Conservation (phyloP, 345 rosid genomes). For the Eucalyptus curtisii region DNA sequence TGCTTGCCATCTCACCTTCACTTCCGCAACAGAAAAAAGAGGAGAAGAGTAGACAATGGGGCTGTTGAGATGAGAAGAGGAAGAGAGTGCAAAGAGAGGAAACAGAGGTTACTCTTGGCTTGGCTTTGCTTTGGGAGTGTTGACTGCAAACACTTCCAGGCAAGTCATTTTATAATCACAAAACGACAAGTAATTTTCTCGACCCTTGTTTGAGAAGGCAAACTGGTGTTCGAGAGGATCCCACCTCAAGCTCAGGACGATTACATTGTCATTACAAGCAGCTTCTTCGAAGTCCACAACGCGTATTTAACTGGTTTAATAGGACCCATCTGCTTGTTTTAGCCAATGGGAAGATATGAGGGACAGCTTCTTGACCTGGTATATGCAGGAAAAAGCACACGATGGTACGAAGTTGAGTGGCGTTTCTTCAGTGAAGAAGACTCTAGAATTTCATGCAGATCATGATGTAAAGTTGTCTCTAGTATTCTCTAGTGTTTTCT, state of each 20-base stretch:
- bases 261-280: accelerated
- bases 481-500: not conserved
- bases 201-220: not conserved
- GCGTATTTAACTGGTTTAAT: not conserved
- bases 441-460: not conserved
- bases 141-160: not conserved
- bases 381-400: not conserved
- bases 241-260: not conserved
- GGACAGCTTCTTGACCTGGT: not conserved
- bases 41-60: not conserved
- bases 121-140: not conserved
- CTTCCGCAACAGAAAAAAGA: not conserved
- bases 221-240: not conserved
- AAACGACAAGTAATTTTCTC: not conserved
- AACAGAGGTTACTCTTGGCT: not conserved
- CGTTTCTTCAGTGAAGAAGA: not conserved
- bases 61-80: not conserved
- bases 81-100: not conserved
- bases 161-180: not conserved
- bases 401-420: not conserved
- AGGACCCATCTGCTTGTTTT: not conserved
- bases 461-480: not conserved
- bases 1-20: not conserved
- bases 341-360: not conserved
- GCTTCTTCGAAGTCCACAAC: not conserved